Conservation (phyloP, 306 rosid genomes). For the Begonia fuchsioides region DNA sequence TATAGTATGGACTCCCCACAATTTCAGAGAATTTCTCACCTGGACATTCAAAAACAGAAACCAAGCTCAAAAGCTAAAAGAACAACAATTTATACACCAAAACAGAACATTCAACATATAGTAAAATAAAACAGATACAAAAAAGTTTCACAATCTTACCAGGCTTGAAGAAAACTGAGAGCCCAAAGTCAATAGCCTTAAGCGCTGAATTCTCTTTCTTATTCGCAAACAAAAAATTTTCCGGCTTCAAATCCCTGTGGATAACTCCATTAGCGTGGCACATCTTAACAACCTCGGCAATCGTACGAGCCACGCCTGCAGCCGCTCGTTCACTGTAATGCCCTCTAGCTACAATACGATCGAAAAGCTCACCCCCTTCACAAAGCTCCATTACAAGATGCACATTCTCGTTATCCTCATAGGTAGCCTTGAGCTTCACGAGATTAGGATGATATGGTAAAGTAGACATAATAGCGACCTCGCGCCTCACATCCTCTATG, state of each 20-base stretch:
- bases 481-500: conserved; percentile 6
- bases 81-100: no score
- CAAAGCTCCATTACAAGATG: conserved; percentile 16
- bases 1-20: conserved; percentile 16
- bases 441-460: conserved; percentile 16
- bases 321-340: conserved; percentile 17
- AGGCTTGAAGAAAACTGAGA: conserved; percentile 16
- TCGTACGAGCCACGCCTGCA: conserved; percentile 8
- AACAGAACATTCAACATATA: no score
- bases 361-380: conserved; percentile 18
- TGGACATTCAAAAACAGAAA: conserved; percentile 1
- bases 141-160: conserved; percentile 4
- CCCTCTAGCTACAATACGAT: conserved; percentile 15
- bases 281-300: conserved; percentile 15
- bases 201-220: conserved; percentile 15
- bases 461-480: conserved; percentile 16
- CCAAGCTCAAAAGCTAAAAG: not conserved
- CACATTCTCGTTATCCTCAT: conserved; percentile 14
- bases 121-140: not conserved
- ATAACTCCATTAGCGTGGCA: conserved; percentile 16
- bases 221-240: conserved; percentile 14
- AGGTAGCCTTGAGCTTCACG: conserved; percentile 14
- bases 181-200: conserved; percentile 14
- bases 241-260: conserved; percentile 16
- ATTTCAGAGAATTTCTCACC: conserved; percentile 14